These are phyloP conservation scores for Piloderma croceum DNA, from an alignment of 768 basidiomycete genomes.

Conservation along the genomic window DNA sequence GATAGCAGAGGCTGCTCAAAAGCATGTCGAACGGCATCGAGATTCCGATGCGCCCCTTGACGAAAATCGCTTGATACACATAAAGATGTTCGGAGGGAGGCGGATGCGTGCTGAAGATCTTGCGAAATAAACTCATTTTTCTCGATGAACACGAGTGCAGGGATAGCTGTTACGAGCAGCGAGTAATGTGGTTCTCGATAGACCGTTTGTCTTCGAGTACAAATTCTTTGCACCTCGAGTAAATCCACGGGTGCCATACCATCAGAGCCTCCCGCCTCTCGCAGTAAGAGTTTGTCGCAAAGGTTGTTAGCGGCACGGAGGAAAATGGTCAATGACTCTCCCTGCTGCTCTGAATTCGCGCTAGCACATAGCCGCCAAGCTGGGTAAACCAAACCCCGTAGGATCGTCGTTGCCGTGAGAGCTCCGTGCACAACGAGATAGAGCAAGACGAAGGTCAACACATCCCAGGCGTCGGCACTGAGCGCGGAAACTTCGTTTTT, in stretches of 20 bases:
- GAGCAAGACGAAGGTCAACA: constrained; percentile 55
- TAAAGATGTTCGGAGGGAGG: constrained; percentile 49
- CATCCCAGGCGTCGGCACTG: constrained; percentile 59
- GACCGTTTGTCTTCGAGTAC: constrained; percentile 62
- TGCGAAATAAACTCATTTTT: constrained; percentile 48
- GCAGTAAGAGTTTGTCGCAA: constrained; percentile 55
- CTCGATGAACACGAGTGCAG: constrained; percentile 67
- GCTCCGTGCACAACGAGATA: constrained; percentile 63
- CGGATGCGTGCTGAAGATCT: constrained; percentile 43
- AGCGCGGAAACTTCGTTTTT: constrained; percentile 57
- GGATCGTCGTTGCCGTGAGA: constrained; percentile 64
- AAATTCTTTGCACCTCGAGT: constrained; percentile 62
- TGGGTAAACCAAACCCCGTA: constrained; percentile 73
- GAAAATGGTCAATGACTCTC: constrained; percentile 41
- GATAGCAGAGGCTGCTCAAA: constrained; percentile 61
- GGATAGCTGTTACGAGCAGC: constrained; percentile 55
- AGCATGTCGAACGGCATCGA: constrained; percentile 61
- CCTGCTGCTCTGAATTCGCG: constrained; percentile 30
- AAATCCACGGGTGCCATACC: constrained; percentile 29
- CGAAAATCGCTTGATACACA: constrained; percentile 67
- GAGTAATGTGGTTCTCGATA: constrained; percentile 65
- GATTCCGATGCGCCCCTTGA: constrained; percentile 68
- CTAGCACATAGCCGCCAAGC: constrained; percentile 61
- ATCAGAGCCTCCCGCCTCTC: constrained; percentile 39
- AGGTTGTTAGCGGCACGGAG: constrained; percentile 60